A percentile compares a stretch with the other conserved stretches of the same genome.
Evolutionary conservation across 345 rosid genomes (phyloP).

Genomic region (Laguncularia racemosa): DNA sequence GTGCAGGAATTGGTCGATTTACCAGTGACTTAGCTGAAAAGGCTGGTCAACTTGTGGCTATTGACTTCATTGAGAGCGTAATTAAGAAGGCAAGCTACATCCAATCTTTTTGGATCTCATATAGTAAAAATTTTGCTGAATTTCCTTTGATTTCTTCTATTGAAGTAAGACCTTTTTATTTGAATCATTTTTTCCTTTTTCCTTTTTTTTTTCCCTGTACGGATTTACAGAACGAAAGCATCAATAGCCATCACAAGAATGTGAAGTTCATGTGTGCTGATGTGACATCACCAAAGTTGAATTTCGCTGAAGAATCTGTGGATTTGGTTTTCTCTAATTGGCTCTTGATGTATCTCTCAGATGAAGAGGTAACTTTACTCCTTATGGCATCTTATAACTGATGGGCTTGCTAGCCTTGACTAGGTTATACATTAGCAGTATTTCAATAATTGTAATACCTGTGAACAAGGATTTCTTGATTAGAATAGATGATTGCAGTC

Average conservation of each 20-base stretch:
- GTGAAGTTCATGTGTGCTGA: conserved; percentile 82
- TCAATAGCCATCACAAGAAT: conserved; percentile 74
- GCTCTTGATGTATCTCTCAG: conserved; percentile 97
- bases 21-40: conserved; percentile 79
- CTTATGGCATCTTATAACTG: background rate
- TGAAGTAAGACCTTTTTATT: too few species aligned
- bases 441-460: too few species aligned
- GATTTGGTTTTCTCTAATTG: conserved; percentile 90
- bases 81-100: conserved; percentile 65
- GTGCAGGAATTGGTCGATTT: conserved; percentile 97
- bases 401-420: background rate
- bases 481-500: too few species aligned
- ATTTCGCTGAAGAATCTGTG: conserved; percentile 52
- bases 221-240: conserved; percentile 54
- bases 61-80: conserved; percentile 79
- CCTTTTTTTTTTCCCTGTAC: conserved; percentile 9
- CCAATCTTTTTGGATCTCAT: background rate
- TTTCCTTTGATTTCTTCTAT: too few species aligned
- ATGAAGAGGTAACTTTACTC: conserved; percentile 50
- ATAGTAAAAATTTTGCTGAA: too few species aligned
- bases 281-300: conserved; percentile 68
- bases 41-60: conserved; percentile 64
- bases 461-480: too few species aligned
- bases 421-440: too few species aligned
- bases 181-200: too few species aligned